A percentile compares a stretch with the other conserved stretches of the same genome.
These are phyloP conservation scores for Phytophthora citrophthora DNA, from an alignment of 352 stramenopile genomes.

Conservation along the genomic window DNA sequence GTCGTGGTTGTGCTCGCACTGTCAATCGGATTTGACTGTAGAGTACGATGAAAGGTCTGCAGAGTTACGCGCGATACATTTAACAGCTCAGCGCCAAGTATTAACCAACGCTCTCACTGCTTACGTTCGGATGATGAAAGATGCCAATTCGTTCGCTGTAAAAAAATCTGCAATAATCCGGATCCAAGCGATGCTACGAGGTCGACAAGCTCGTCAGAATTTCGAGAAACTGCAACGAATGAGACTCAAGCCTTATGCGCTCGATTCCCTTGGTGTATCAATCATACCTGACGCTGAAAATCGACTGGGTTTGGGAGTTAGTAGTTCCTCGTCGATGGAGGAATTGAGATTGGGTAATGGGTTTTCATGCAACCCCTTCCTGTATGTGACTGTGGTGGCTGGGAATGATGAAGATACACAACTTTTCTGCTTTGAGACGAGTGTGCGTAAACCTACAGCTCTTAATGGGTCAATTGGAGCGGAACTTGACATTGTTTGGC, in stretches of 20 bases:
- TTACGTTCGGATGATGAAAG: constrained; percentile 73
- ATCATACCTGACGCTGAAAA: constrained; percentile 1
- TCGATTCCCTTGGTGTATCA: constrained; percentile 46
- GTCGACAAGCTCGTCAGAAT: constrained; percentile 52
- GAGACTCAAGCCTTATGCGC: constrained; percentile 61
- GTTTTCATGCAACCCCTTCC: constrained; percentile 76
- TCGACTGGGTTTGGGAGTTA: constrained; percentile 14
- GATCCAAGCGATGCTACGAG: constrained; percentile 63
- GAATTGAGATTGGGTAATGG: constrained; percentile 70
- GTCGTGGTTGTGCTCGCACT: constrained; percentile 66
- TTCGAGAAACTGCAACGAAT: constrained; percentile 59
- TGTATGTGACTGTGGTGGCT: constrained; percentile 75
- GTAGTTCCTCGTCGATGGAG: constrained; percentile 23
- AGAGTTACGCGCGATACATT: constrained; percentile 38
- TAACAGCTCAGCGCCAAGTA: constrained; percentile 55
- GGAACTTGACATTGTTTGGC: constrained; percentile 55
- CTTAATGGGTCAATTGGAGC: not conserved
- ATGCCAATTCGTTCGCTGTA: constrained; percentile 57
- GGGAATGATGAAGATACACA: constrained; percentile 69
- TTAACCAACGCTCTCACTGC: constrained; percentile 59
- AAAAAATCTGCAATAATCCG: constrained; percentile 65
- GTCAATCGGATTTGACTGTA: constrained; percentile 47
- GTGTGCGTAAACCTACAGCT: constrained; percentile 39
- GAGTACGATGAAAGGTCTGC: constrained; percentile 70
- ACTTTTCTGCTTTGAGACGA: constrained; percentile 77